Evolutionary conservation across 2,329 filamentous ascomycete species (phyloP).

Genomic region (Penicillium brasilianum): DNA sequence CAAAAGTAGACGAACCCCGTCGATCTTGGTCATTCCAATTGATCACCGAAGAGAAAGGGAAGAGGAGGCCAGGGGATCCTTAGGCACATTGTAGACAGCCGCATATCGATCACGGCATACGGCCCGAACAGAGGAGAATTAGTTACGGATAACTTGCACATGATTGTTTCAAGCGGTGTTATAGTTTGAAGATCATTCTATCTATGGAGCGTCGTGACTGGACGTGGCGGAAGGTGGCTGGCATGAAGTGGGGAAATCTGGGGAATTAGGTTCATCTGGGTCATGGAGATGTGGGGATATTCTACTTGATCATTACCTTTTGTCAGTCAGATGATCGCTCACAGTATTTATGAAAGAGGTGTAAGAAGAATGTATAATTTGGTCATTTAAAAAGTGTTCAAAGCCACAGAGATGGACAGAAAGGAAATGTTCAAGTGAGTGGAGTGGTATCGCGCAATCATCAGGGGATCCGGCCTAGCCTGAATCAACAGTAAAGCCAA

Average conservation of each 20-base stretch:
- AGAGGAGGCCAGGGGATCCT: neutral
- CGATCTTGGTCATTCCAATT: conserved; percentile 15
- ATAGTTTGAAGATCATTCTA: neutral
- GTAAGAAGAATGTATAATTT: neutral
- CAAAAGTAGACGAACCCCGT: conserved; percentile 17
- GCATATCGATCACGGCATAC: conserved; percentile 10
- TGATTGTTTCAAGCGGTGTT: conserved; percentile 1
- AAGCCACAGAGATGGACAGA: neutral
- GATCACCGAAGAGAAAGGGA: neutral
- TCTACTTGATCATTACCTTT: neutral
- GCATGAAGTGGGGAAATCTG: conserved; percentile 6
- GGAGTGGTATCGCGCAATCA: conserved; percentile 33
- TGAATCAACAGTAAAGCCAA: conserved; percentile 9
- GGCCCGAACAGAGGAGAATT: conserved; percentile 4
- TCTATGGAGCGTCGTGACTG: neutral
- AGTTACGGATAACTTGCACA: conserved; percentile 5
- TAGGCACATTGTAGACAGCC: no score
- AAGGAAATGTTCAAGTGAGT: conserved; percentile 20
- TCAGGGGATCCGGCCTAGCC: conserved; percentile 17
- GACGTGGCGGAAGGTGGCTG: conserved; percentile 2
- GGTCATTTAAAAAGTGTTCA: neutral
- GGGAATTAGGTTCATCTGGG: conserved; percentile 8
- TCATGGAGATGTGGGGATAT: neutral
- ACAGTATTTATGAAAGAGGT: neutral
- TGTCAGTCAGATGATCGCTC: neutral